A percentile compares a stretch with the other conserved stretches of the same genome.
These are phyloP conservation scores for Nowakowskiella sp. DNA, from an alignment of 192 early-diverging fungal species.

Conservation along the genomic window DNA sequence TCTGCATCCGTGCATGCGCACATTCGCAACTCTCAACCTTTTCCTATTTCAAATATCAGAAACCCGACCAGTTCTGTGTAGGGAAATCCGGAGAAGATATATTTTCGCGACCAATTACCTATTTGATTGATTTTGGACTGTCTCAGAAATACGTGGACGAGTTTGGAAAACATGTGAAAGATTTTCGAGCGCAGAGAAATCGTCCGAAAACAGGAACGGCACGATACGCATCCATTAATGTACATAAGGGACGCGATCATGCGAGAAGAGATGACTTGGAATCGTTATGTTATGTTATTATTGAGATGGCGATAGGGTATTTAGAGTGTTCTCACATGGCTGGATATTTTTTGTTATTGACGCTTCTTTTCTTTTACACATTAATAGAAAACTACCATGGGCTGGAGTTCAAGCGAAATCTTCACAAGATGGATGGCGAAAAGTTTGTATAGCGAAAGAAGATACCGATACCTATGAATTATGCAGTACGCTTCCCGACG, in stretches of 20 bases:
- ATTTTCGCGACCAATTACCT: constrained; percentile 17
- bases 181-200: constrained; percentile 15
- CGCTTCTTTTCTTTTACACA: neutral
- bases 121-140: constrained; percentile 38
- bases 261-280: constrained; percentile 38
- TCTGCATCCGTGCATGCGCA: neutral
- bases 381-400: constrained; percentile 29
- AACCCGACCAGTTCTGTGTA: constrained; percentile 46
- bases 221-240: constrained; percentile 35
- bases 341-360: constrained; percentile 7
- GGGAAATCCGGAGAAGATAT: constrained; percentile 27
- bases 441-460: constrained; percentile 24
- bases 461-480: constrained; percentile 20
- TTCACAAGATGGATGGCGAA: constrained; percentile 32
- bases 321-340: neutral
- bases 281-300: constrained; percentile 26
- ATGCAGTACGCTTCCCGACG: constrained; percentile 20
- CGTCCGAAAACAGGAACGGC: constrained; percentile 34
- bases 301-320: constrained; percentile 32
- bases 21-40: too few relatives aligned
- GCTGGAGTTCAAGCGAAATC: constrained; percentile 23
- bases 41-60: too few relatives aligned
- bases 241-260: constrained; percentile 31
- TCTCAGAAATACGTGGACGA: constrained; percentile 20
- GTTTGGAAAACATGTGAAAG: constrained; percentile 23